Evolutionary conservation across 2,329 filamentous ascomycete genomes (phyloP).

Genomic region (Aureobasidium sp.): DNA sequence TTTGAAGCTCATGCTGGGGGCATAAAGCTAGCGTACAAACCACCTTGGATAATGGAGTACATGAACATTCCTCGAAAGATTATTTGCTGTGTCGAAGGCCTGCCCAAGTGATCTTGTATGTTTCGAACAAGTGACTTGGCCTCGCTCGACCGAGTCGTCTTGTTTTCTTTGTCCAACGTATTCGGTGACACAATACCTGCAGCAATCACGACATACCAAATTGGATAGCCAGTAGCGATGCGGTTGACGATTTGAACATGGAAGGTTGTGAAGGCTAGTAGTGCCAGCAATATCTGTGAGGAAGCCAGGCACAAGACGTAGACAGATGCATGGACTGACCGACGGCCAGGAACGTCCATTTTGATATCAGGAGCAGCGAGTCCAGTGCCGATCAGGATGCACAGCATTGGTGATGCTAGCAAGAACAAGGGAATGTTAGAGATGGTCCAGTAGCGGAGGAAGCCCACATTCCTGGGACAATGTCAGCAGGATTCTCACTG

Average conservation of each 20-base stretch:
- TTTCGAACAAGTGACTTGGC: background rate
- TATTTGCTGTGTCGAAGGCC: constrained; percentile 19
- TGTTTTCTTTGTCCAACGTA: constrained; percentile 19
- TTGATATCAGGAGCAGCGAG: background rate
- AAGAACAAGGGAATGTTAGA: constrained; percentile 83
- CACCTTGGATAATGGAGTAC: constrained; percentile 77
- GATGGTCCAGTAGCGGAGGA: constrained; percentile 83
- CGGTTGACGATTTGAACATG: constrained; percentile 93
- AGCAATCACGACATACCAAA: constrained; percentile 83
- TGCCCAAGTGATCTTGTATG: background rate
- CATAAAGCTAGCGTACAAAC: constrained; percentile 80
- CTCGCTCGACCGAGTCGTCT: background rate
- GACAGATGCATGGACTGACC: background rate
- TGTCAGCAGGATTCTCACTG: background rate
- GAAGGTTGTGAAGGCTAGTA: constrained; percentile 68
- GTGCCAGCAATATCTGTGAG: constrained; percentile 64
- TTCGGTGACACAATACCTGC: constrained; percentile 26
- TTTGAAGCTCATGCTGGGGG: constrained; percentile 62
- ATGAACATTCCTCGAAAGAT: constrained; percentile 65
- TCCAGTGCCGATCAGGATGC: constrained; percentile 59
- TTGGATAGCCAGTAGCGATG: constrained; percentile 76
- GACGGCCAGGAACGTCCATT: no score
- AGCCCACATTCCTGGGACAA: constrained; percentile 67
- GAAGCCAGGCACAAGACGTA: constrained; percentile 50
- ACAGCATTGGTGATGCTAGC: constrained; percentile 71